These are phyloP conservation scores for Fusarium cyanostomum DNA, from an alignment of 2,329 filamentous ascomycete genomes.

Conservation along the genomic window DNA sequence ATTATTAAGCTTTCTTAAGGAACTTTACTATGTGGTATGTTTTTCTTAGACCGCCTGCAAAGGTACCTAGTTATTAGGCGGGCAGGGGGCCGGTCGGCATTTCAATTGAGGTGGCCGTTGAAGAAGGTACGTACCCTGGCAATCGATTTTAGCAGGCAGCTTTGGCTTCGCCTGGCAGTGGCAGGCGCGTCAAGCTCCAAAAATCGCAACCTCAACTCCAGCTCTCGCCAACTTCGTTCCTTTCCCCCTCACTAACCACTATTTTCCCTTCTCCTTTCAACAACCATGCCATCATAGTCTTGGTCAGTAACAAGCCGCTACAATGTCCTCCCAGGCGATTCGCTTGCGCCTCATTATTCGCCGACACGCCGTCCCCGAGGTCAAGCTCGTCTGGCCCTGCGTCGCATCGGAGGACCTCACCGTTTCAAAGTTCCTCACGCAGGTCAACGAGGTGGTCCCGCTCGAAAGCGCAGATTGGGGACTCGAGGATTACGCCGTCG, in stretches of 20 bases:
- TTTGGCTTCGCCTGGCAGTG: neutral
- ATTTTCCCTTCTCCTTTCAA: neutral
- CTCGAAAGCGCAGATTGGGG: slow-evolving; percentile 86
- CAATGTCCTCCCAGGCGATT: slow-evolving; percentile 56
- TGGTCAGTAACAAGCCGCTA: neutral
- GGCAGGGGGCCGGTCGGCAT: slow-evolving; percentile 15
- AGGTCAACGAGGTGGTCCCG: slow-evolving; percentile 82
- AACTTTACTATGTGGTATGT: too few relatives aligned
- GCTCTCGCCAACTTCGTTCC: slow-evolving; percentile 6
- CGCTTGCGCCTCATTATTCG: slow-evolving; percentile 78
- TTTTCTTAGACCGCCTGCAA: too few relatives aligned
- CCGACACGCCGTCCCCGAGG: slow-evolving; percentile 77
- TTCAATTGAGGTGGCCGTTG: slow-evolving; percentile 9
- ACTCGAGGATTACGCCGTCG: slow-evolving; percentile 88
- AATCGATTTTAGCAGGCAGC: slow-evolving; percentile 13
- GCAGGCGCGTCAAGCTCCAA: slow-evolving; percentile 32
- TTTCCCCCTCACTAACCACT: neutral
- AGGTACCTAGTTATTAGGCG: neutral
- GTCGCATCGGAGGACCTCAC: slow-evolving; percentile 68
- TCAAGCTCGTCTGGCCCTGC: slow-evolving; percentile 77
- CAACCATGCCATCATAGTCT: slow-evolving; percentile 30
- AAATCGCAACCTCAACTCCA: slow-evolving; percentile 20
- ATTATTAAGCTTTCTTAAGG: too few relatives aligned
- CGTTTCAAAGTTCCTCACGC: slow-evolving; percentile 77
- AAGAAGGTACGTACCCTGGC: neutral